Evolutionary conservation across 2,329 filamentous ascomycete species (phyloP), one percentile per base, ranked within the genome.

Genomic region (Ceratocystis ficicola): DNA sequence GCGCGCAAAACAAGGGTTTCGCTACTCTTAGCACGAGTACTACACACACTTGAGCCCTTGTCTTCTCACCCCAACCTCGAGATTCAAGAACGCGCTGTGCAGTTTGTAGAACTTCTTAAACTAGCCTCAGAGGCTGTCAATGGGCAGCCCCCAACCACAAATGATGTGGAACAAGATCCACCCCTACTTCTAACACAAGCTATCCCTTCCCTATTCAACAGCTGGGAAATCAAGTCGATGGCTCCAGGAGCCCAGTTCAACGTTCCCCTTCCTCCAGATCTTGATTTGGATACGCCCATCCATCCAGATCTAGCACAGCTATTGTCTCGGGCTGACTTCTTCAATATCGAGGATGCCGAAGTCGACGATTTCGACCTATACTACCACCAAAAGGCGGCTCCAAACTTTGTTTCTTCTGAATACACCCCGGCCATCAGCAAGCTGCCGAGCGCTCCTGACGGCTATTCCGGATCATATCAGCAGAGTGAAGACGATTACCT

Each of bases 61-160:
- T 85, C 86, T 0, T 80, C 86, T 50, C 90, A 97, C 73, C 92
- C 93, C 0, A 90, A 86, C 71, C 80, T 99, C 1, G 94, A 99
- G 73, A 91, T 99, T 2, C 94, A 99, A 75, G 94, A 97, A 74
- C 85, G 94, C 66, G 88, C 92, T 2, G 92, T 96, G 1, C 92
- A 96, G 73, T 95, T 96, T 71, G 82, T 91, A 0, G 94, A 99
- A 73, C 80, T 97, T 12, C 83, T 97, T 71, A 90, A 90, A 67
- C 80, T 99, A 57, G 90, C 90, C 1, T 85, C 86, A 0, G 94
- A 99, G 76, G 91, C 93, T 15, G 83, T 84, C 2, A 82, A 85
- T 7, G 85, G 81, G 1, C 88, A 92, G 68, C 80, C 83, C 10
- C 77, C 82, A 15, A 81, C 81, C 1, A 81, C 78, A 0, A 80